Conservation (phyloP, 495 filamentous ascomycete species). For the Cryomyces minteri region DNA sequence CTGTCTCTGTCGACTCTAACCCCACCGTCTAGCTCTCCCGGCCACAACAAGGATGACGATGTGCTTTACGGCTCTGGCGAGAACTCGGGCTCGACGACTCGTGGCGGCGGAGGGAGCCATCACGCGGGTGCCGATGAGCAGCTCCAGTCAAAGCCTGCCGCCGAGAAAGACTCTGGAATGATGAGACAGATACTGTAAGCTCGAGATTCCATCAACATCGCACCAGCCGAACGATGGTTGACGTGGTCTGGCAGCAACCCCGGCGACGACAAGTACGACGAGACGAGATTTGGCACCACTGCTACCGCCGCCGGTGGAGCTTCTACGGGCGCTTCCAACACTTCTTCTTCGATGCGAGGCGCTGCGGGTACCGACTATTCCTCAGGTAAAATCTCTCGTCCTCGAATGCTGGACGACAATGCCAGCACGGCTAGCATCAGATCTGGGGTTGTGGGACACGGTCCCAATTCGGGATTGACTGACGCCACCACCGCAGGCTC, state of each 20-base stretch:
- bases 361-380: not conserved
- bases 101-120: not conserved
- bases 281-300: not conserved
- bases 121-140: not conserved
- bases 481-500: not conserved
- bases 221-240: not conserved
- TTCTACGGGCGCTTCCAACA: not conserved
- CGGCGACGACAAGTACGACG: not conserved
- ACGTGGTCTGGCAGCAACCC: too few species aligned
- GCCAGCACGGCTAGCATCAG: slow-evolving; percentile 16
- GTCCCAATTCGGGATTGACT: not conserved
- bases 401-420: not conserved
- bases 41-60: slow-evolving; percentile 7
- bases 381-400: not conserved
- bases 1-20: too few species aligned
- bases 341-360: not conserved
- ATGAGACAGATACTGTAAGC: not conserved
- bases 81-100: not conserved
- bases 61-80: slow-evolving; percentile 4
- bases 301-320: not conserved
- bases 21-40: slow-evolving; percentile 1
- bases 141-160: not conserved
- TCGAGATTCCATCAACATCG: not conserved
- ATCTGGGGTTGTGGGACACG: slow-evolving; percentile 16
- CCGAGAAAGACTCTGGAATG: not conserved